These are phyloP conservation scores for Phytophthora niederhauseri DNA, from an alignment of 352 stramenopile species.

Conservation along the genomic window DNA sequence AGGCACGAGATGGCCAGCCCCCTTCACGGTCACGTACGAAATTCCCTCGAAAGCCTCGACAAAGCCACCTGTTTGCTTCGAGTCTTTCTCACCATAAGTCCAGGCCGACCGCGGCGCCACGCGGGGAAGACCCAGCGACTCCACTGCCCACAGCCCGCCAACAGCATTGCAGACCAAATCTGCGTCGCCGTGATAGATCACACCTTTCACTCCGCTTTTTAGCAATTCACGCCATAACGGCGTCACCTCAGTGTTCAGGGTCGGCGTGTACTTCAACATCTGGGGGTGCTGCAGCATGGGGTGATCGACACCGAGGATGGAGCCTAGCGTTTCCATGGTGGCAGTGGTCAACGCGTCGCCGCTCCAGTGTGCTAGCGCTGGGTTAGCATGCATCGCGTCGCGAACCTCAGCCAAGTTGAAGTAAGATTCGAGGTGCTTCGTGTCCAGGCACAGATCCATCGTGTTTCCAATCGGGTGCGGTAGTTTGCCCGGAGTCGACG, in stretches of 20 bases:
- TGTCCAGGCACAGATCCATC: slow-evolving; percentile 71
- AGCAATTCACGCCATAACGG: slow-evolving; percentile 66
- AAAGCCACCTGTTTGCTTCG: slow-evolving; percentile 84
- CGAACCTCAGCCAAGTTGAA: slow-evolving; percentile 74
- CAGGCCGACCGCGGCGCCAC: slow-evolving; percentile 47
- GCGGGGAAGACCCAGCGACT: slow-evolving; percentile 61
- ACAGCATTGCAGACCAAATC: slow-evolving; percentile 78
- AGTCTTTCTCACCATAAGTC: slow-evolving; percentile 41
- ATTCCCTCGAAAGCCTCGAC: slow-evolving; percentile 84
- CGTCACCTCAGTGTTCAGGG: slow-evolving; percentile 53
- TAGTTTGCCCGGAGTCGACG: slow-evolving; percentile 34
- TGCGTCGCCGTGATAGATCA: slow-evolving; percentile 81
- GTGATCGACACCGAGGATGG: slow-evolving; percentile 44
- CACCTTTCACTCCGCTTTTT: slow-evolving; percentile 45
- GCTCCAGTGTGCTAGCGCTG: slow-evolving; percentile 47
- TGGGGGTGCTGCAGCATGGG: slow-evolving; percentile 38
- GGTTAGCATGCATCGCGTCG: slow-evolving; percentile 78
- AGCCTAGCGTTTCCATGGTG: slow-evolving; percentile 39
- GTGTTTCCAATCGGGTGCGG: slow-evolving; percentile 77
- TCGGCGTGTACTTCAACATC: slow-evolving; percentile 57
- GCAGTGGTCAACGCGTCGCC: slow-evolving; percentile 52
- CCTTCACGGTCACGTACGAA: slow-evolving; percentile 92
- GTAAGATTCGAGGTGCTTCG: slow-evolving; percentile 64
- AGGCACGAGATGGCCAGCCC: slow-evolving; percentile 91
- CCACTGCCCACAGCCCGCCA: slow-evolving; percentile 68